Percentiles rank a stretch among this genome's conserved stretches.
These are phyloP conservation scores for Penicillium tannophilum DNA, from an alignment of 495 filamentous ascomycete genomes.

Conservation along the genomic window DNA sequence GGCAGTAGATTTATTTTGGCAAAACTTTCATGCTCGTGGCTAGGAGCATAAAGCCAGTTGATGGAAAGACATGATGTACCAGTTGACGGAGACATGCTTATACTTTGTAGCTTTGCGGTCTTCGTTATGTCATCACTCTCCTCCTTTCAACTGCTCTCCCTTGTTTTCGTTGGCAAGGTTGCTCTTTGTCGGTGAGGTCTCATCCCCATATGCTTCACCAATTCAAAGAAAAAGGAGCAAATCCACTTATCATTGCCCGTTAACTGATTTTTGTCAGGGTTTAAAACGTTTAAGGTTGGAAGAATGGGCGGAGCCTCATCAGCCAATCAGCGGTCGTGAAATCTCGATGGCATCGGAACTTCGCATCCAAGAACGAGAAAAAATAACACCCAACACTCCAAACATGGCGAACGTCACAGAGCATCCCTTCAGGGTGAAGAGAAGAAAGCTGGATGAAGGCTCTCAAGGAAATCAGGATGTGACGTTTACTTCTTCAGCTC, in stretches of 20 bases:
- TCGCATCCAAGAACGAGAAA: conserved; percentile 21
- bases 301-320: conserved; percentile 10
- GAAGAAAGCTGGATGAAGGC: conserved; percentile 43
- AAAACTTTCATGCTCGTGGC: too few species aligned
- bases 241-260: neutral
- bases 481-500: conserved; percentile 52
- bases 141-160: too few species aligned
- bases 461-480: conserved; percentile 40
- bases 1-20: neutral
- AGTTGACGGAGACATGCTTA: too few species aligned
- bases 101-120: too few species aligned
- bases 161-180: too few species aligned
- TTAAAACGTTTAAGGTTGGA: conserved; percentile 9
- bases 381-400: conserved; percentile 21
- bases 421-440: conserved; percentile 38
- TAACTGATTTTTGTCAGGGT: neutral
- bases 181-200: too few species aligned
- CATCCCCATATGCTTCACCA: too few species aligned
- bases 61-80: too few species aligned
- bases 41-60: too few species aligned
- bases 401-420: conserved; percentile 31
- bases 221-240: neutral
- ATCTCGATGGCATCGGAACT: conserved; percentile 33
- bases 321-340: conserved; percentile 27
- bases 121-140: too few species aligned